Evolutionary conservation across 1,284 basidiomycete species (phyloP), one percentile per base, ranked within the genome.

Genomic region (Apiotrichum laibachii): DNA sequence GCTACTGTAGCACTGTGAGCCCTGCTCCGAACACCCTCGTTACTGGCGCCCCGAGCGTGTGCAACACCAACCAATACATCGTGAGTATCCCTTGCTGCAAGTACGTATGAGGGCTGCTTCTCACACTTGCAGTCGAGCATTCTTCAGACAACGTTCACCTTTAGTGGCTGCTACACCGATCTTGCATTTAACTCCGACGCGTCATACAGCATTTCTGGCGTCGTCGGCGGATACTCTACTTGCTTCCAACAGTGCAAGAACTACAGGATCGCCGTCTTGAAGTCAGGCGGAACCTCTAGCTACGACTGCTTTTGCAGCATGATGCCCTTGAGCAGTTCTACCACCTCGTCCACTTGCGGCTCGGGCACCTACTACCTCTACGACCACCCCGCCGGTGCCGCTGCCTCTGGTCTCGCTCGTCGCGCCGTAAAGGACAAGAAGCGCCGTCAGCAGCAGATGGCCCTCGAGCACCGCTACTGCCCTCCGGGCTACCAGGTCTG

Each of bases 381-480:
- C 40, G 40, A 16, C n/a, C 26, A 31, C 26, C 7, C 26, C 7
- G 4, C 26, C 26, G 26, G 7, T 31, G 26, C 26, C 26, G 26
- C 26, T 31, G 26, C 26, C 26, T 31, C 26, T 31, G 26, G 26
- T 7, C 7, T 31, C 4, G 26, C 26, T 7, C 26, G 26, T 31
- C 26, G 26, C 7, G 26, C 26, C 26, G 7, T 31, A 4, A 3
- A 7, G 4, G 26, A 31, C 4, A 31, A 31, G 26, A 40, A 13
- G 50, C 39, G 37, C 8, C 12, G 16, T 16, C 22, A 40, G 1
- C n/a, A 53, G 42, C 42, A 53, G 51, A 18, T 53, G 7, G 15
- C 34, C 31, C 39, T 26, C 19, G 31, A 40, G 42, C 44, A 53
- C 42, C 51, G 42, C 31, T 26, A 53, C 51, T 53, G 51, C 42